Base-by-base conservation (phyloP, 148 eudicot genomes). In the Rhododendron vialii region DNA sequence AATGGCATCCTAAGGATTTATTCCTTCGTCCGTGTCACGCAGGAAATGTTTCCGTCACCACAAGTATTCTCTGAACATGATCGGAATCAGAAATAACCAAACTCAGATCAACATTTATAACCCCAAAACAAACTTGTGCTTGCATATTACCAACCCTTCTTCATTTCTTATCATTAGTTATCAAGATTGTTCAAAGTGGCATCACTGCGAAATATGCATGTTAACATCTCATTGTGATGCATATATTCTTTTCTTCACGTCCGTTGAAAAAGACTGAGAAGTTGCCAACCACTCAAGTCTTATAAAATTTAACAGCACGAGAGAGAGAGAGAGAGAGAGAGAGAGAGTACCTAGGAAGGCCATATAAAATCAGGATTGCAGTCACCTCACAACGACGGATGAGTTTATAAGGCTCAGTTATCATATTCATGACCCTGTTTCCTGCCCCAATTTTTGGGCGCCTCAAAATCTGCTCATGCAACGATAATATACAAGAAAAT, bases 351-450 rank as follows among this genome's bases (percentile, higher is more conserved):
- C 98, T 95, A 20, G 98, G 98, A 83, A 93, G 98, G 83, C 98
- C 96, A 82, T 92, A 93, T 85, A 95, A 85, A 82, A 95, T 88
- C 84, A 95, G 93, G 82, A 95, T 95, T 69, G 98, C 96, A 26
- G 98, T 93, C 89, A 95, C 98, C 83, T 95, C 98, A 90, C 96
- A 95, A 57, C 90, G 94, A 45, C 96, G 94, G 17, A 89, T 89
- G 82, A 93, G 87, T 74, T 88, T 92, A 86, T 91, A 93, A 3
- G 96, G 96, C 89, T 95, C 96, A 17, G 91, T 92, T 88, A 86
- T 87, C 98, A 94, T 88, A 82, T 89, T 88, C 81, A 83, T 88
- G 35, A 86, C 91, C 59, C 92, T 86, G 69, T 89, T 89, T 80
- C 95, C 95, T 78, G 89, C 88, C 75, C 94, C 93, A 13, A 84